Percentiles rank a stretch among this genome's conserved stretches.
Evolutionary conservation across 176 grass and related monocot genomes (phyloP).

Genomic region (Phoenix dactylifera): DNA sequence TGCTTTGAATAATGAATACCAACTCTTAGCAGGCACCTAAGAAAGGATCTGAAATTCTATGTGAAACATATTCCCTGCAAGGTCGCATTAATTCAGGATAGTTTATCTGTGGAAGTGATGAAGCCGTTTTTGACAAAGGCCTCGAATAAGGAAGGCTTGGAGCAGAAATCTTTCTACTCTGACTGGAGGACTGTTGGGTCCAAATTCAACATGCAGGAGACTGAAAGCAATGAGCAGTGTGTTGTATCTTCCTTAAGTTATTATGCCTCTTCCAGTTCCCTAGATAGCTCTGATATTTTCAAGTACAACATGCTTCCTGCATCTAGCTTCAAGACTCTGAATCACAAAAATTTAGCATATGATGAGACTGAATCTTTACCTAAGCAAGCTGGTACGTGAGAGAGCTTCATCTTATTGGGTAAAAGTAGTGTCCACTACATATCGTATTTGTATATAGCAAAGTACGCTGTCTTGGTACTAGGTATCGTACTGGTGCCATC

Average conservation of each 20-base stretch:
- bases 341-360: neutral
- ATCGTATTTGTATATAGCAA: no score
- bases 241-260: conserved; percentile 37
- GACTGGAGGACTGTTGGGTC: conserved; percentile 19
- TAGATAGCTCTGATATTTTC: conserved; percentile 21
- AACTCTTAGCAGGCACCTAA: conserved; percentile 36
- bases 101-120: conserved; percentile 23
- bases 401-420: no score
- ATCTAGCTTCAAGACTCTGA: neutral
- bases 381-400: conserved; percentile 26
- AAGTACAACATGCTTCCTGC: conserved; percentile 23
- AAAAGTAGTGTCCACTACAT: no score
- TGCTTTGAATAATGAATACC: neutral
- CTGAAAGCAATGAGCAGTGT: conserved; percentile 13
- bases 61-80: conserved; percentile 64
- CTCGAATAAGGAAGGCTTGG: conserved; percentile 29
- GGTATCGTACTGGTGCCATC: no score
- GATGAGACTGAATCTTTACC: conserved; percentile 21
- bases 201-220: conserved; percentile 23
- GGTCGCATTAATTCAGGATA: conserved; percentile 44
- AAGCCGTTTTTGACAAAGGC: conserved; percentile 28
- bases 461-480: no score
- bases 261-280: conserved; percentile 32
- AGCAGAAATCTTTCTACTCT: conserved; percentile 25
- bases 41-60: conserved; percentile 48